Base-by-base conservation (phyloP, 2,329 filamentous ascomycete species). In the Pestalotiopsis sp. region DNA sequence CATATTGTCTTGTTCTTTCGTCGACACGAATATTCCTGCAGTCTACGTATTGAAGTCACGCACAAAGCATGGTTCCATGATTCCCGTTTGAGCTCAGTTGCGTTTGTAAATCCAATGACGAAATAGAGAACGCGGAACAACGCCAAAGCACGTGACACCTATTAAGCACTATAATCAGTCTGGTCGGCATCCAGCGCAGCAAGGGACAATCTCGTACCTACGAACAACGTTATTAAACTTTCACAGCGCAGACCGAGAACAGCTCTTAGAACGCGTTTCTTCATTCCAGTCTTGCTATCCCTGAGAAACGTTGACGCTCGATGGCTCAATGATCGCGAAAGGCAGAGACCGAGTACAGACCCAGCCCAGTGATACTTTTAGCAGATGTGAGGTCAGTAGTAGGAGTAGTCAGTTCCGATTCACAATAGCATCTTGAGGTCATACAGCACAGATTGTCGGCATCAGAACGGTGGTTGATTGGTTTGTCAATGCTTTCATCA, bases 1-100 rank as follows among this genome's bases (percentile, higher is more conserved):
- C 91, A 93, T 93, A 9, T 61, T 7, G 31, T 36, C 31, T 9
- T 36, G 31, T 78, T 68, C 6, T 17, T 7, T 31, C 56, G 38
- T 14, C 9, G 11, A 45, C 25, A 13, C 45, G 17, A 49, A 13
- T 45, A 7, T 39, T 25, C 6, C n/a, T 59, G 9, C 23, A 59
- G 45, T 14, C 27, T 17, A 2, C 23, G 65, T 60, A 52, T 41
- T n/a, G 31, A 11, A 52, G 45, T 3, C 17, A 52, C 9, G 45
- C 45, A 20, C 9, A 9, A 23, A n/a, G 9, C 17, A 52, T 20
- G 4, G 4, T n/a, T n/a, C 2, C 2, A 52, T 52, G n/a, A 4
- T n/a, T 20, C 4, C 45, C 17, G 2, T 52, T 13, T 4, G 17
- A n/a, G 7, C 20, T 3, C 20, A 20, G 17, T n/a, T n/a, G 20